These are phyloP conservation scores for Apiotrichum gracile DNA, from an alignment of 1,284 basidiomycete species.

Conservation along the genomic window DNA sequence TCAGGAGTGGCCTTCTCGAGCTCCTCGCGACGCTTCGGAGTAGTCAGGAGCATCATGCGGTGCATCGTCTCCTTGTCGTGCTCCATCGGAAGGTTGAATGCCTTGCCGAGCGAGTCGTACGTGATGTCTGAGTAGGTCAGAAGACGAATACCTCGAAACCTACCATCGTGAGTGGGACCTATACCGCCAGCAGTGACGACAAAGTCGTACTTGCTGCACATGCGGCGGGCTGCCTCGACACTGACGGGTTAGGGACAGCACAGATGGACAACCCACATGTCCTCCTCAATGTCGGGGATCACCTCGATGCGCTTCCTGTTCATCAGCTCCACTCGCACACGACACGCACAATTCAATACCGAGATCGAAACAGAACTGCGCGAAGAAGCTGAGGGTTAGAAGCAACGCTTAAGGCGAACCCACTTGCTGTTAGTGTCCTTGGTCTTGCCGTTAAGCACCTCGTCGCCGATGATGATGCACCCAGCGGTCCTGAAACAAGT, in stretches of 20 bases:
- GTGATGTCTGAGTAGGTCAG: constrained; percentile 61
- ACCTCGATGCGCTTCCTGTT: constrained; percentile 79
- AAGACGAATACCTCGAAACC: not conserved
- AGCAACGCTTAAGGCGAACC: not conserved
- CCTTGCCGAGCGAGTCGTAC: constrained; percentile 76
- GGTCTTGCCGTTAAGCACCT: constrained; percentile 52
- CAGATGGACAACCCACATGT: constrained; percentile 60
- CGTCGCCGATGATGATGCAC: constrained; percentile 48
- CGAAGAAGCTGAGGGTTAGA: constrained; percentile 59
- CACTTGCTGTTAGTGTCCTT: constrained; percentile 67
- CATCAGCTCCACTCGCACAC: not conserved
- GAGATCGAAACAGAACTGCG: constrained; percentile 77
- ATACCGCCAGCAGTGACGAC: constrained; percentile 77
- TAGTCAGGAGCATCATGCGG: constrained; percentile 66
- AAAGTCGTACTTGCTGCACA: constrained; percentile 78
- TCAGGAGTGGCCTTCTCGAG: constrained; percentile 59
- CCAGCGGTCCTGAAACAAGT: constrained; percentile 35
- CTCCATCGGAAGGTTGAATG: constrained; percentile 68
- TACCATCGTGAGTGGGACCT: constrained; percentile 79
- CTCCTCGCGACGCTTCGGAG: constrained; percentile 52
- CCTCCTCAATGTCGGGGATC: constrained; percentile 79
- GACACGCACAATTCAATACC: constrained; percentile 72
- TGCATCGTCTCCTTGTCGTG: constrained; percentile 74
- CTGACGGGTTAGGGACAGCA: constrained; percentile 47
- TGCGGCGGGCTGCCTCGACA: constrained; percentile 72